These are phyloP conservation scores for Candida sithepensis DNA, from an alignment of 805 yeast species.

Conservation along the genomic window DNA sequence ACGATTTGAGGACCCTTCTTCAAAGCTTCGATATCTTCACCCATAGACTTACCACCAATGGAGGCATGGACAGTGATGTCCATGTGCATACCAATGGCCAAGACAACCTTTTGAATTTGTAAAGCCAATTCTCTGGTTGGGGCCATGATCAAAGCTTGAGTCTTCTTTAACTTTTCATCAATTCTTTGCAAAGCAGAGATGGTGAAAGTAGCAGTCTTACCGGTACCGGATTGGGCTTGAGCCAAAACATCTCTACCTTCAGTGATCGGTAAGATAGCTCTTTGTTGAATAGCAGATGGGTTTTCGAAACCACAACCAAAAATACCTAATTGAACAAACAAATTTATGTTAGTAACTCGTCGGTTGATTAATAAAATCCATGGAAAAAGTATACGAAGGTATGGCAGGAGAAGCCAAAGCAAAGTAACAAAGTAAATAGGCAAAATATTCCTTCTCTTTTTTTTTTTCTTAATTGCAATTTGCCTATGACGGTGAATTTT, in stretches of 20 bases:
- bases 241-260: conserved; percentile 95
- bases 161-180: conserved; percentile 64
- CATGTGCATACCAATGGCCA: conserved; percentile 83
- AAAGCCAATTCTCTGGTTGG: conserved; percentile 96
- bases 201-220: conserved; percentile 97
- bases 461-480: no score
- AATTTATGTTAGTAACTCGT: conserved; percentile 28
- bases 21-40: conserved; percentile 74
- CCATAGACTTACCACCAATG: conserved; percentile 87
- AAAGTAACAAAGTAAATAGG: neutral
- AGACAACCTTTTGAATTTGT: conserved; percentile 87
- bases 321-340: conserved; percentile 48
- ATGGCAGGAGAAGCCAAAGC: no score
- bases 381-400: no score
- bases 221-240: conserved; percentile 99
- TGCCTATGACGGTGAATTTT: no score
- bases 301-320: conserved; percentile 91
- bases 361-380: no score
- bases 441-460: conserved; percentile 4
- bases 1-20: conserved; percentile 82
- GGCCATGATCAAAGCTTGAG: conserved; percentile 87
- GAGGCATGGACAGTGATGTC: conserved; percentile 85
- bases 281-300: conserved; percentile 96
- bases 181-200: conserved; percentile 88
- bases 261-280: conserved; percentile 94